Evolutionary conservation across 1,139 yeast genomes (phyloP).

Genomic region (Blastobotrys indianensis): DNA sequence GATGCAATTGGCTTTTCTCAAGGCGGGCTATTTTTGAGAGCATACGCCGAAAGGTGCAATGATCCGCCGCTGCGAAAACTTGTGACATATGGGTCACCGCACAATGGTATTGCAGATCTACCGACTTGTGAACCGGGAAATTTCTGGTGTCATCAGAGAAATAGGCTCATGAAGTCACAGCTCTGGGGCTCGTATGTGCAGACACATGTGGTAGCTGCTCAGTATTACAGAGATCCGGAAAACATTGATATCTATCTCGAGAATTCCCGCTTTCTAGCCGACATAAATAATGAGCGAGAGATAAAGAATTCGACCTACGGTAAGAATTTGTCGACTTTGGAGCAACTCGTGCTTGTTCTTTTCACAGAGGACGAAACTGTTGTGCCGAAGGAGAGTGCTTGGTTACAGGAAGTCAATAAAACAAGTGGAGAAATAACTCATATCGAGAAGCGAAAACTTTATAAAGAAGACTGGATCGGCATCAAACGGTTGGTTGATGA

Average conservation of each 20-base stretch:
- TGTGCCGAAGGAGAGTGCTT: conserved; percentile 66
- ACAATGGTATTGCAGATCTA: conserved; percentile 66
- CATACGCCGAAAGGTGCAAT: conserved; percentile 54
- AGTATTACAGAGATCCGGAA: conserved; percentile 53
- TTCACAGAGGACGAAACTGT: conserved; percentile 60
- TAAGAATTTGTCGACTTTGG: conserved; percentile 40
- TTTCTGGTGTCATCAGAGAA: conserved; percentile 57
- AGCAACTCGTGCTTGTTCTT: conserved; percentile 52
- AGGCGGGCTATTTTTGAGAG: conserved; percentile 71
- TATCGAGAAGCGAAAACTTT: conserved; percentile 47
- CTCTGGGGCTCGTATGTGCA: conserved; percentile 60
- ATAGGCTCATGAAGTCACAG: conserved; percentile 50
- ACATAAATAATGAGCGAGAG: conserved; percentile 56
- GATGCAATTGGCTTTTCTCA: conserved; percentile 79
- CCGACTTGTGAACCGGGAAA: conserved; percentile 55
- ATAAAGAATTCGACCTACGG: conserved; percentile 37
- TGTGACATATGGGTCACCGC: conserved; percentile 78
- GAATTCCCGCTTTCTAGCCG: conserved; percentile 53
- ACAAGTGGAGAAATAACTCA: conserved; percentile 41
- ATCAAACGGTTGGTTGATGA: conserved; percentile 42
- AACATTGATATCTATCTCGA: conserved; percentile 45
- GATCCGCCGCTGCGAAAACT: conserved; percentile 46
- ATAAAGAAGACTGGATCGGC: conserved; percentile 54
- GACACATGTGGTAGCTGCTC: conserved; percentile 59
- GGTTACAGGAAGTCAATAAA: conserved; percentile 52